A percentile compares a stretch with the other conserved stretches of the same genome.
Evolutionary conservation across 257 asterid species (phyloP).

Genomic region (Ligustrum vulgare): DNA sequence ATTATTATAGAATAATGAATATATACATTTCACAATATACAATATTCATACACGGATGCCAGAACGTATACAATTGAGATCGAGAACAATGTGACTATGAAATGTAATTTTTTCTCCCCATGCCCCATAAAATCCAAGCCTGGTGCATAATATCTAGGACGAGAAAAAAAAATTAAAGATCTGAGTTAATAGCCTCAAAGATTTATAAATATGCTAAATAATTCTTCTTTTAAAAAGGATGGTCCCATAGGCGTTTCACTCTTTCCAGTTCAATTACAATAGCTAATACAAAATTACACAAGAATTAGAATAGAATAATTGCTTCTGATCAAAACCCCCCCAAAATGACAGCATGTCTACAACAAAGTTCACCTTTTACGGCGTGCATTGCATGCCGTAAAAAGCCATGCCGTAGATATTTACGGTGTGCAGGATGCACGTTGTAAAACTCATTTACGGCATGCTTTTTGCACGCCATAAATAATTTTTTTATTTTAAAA

Average conservation of each 20-base stretch:
- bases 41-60: neutral
- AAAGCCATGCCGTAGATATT: too few relatives aligned
- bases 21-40: too few relatives aligned
- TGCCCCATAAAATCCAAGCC: neutral
- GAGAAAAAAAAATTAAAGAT: too few relatives aligned
- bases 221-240: slow-evolving; percentile 1
- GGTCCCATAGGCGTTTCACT: neutral
- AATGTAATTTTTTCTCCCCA: neutral
- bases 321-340: neutral
- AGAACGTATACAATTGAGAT: neutral
- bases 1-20: neutral
- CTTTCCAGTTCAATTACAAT: slow-evolving; percentile 8
- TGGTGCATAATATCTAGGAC: neutral
- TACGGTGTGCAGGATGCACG: too few relatives aligned
- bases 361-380: too few relatives aligned
- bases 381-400: too few relatives aligned
- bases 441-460: too few relatives aligned
- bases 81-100: neutral
- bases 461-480: too few relatives aligned
- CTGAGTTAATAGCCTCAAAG: too few relatives aligned
- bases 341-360: too few relatives aligned
- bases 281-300: slow-evolving; percentile 7
- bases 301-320: neutral
- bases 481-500: too few relatives aligned
- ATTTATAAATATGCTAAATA: neutral